phyloP scores from a whole-genome alignment of 495 filamentous ascomycete genomes.

The Margaritispora aquatica region DNA sequence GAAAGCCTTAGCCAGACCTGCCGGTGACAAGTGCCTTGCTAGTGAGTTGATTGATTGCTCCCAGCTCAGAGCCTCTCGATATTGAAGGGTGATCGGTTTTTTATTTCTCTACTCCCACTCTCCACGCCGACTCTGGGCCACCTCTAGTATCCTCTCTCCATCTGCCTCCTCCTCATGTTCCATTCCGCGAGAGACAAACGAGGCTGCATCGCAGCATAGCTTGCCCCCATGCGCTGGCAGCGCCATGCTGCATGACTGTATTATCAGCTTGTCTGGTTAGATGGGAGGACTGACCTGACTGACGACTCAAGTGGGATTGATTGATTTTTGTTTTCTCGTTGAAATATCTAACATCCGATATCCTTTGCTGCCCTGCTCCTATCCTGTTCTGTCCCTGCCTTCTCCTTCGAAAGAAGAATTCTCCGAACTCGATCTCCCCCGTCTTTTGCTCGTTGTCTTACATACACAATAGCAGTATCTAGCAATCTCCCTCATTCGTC shows the following conservation, averaged over 20 bases:
- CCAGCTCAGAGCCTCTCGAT: constrained; percentile 5
- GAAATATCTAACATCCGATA: constrained; percentile 24
- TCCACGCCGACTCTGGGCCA: too few species aligned
- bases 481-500: too few species aligned
- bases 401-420: constrained; percentile 16
- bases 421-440: constrained; percentile 13
- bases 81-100: not conserved
- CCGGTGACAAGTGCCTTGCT: too few species aligned
- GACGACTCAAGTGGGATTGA: too few species aligned
- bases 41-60: constrained; percentile 21
- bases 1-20: not conserved
- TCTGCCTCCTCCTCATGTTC: constrained; percentile 14
- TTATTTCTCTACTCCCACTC: too few species aligned
- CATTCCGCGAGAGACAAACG: constrained; percentile 20
- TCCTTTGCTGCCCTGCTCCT: constrained; percentile 23
- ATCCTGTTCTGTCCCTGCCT: too few species aligned
- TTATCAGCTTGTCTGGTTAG: constrained; percentile 15
- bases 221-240: constrained; percentile 25
- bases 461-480: not conserved
- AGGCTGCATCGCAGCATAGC: constrained; percentile 19
- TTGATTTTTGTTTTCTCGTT: constrained; percentile 2
- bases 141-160: too few species aligned
- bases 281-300: not conserved
- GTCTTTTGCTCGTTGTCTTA: constrained; percentile 7
- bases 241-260: constrained; percentile 20